Percentiles rank a stretch among this genome's conserved stretches.
Conservation (phyloP, 202 grass and related monocot species). For the Setaria viridis region DNA sequence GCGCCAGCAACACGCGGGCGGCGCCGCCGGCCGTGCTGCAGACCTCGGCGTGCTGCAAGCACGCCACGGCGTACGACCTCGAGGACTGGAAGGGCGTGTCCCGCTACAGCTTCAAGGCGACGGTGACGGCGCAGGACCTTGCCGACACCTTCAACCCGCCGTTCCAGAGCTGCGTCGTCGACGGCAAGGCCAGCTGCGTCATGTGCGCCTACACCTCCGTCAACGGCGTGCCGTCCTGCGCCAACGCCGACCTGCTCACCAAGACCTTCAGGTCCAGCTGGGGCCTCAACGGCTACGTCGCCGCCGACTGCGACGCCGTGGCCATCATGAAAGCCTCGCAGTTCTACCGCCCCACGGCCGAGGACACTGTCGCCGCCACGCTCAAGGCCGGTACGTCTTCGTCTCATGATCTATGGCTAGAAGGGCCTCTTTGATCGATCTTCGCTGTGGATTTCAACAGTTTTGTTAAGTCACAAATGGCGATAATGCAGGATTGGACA, state of each 20-base stretch:
- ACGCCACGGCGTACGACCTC: slow-evolving; percentile 75
- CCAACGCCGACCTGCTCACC: slow-evolving; percentile 56
- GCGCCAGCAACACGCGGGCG: neutral
- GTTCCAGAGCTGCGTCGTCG: slow-evolving; percentile 70
- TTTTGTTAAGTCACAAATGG: no score
- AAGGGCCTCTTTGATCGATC: neutral
- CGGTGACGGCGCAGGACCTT: slow-evolving; percentile 68
- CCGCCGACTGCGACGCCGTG: slow-evolving; percentile 75
- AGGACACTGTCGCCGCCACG: slow-evolving; percentile 58
- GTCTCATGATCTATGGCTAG: neutral
- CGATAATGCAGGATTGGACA: slow-evolving; percentile 53
- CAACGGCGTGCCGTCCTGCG: slow-evolving; percentile 71
- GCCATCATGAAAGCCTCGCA: slow-evolving; percentile 55
- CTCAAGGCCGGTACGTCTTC: slow-evolving; percentile 58
- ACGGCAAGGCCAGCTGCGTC: slow-evolving; percentile 62
- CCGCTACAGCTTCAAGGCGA: slow-evolving; percentile 59
- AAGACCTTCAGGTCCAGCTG: slow-evolving; percentile 47
- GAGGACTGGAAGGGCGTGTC: slow-evolving; percentile 66
- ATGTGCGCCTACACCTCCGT: slow-evolving; percentile 82
- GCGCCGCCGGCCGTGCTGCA: slow-evolving; percentile 41
- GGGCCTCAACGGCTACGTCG: slow-evolving; percentile 63
- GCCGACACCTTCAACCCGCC: slow-evolving; percentile 77
- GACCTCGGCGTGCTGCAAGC: slow-evolving; percentile 82
- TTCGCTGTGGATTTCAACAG: neutral
- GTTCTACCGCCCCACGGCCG: slow-evolving; percentile 51